Evolutionary conservation across 306 rosid species (phyloP), one percentile per base, ranked within the genome.

Genomic region (Pyrus betulifolia): DNA sequence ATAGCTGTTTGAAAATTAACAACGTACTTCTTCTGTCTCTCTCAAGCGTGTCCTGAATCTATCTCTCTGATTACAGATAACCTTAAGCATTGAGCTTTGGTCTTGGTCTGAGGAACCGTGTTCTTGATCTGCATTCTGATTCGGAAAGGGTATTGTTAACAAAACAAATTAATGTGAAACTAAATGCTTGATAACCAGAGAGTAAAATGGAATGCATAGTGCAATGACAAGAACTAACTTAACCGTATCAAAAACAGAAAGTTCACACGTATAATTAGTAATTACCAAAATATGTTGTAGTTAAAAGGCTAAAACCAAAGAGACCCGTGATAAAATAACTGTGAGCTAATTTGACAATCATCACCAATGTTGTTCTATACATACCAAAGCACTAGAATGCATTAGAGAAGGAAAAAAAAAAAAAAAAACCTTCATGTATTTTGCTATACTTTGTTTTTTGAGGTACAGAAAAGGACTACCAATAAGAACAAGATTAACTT

Each of bases 71-170:
- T 86, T 95, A 75, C 99, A 95, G 23, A 92, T 95, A 61, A 95
- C 99, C 90, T 92, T 95, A 69, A 95, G 97, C 99, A 95, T 95
- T 78, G 99, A 91, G 79, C 96, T 95, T 82, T 92, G 99, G 69
- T 95, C 97, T 78, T 87, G 99, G 65, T 92, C 97, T 7, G 83
- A 73, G 74, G 87, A 76, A 58, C 74, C 80, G 52, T 82, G 93
- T 84, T 87, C 88, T 76, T 87, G 89, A 76, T 91, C 97, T 46
- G 84, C 81, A 79, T 70, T 87, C 97, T 90, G 97, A 76, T 70
- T 78, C 82, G 85, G 45, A 81, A 68, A 79, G 54, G 67, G 60
- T 69, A 78, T 61, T 31, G 69, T 64, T 71, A 84, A 69, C 28
- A 83, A 64, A 76, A 67, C 58, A 58, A 14, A 72, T 79, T 74